A percentile compares a stretch with the other conserved stretches of the same genome.
Conservation (phyloP, 495 filamentous ascomycete species). For the Choiromyces venosus region DNA sequence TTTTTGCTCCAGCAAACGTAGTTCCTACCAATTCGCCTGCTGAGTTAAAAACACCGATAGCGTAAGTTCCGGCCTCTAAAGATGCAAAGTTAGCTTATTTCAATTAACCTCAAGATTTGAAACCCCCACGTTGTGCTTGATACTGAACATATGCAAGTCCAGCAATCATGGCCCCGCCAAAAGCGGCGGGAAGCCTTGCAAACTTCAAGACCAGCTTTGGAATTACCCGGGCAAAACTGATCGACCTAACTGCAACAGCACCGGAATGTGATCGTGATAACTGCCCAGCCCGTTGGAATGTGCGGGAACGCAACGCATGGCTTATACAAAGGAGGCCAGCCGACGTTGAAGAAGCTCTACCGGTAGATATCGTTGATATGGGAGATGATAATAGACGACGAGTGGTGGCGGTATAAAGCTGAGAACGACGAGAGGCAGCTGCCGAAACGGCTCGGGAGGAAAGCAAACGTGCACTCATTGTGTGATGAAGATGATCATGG, state of each 20-base stretch:
- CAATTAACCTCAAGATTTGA: background rate
- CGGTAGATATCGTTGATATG: constrained; percentile 19
- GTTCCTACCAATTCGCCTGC: constrained; percentile 62
- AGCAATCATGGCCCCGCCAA: constrained; percentile 80
- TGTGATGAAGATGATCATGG: constrained; percentile 2
- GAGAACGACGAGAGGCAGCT: constrained; percentile 15
- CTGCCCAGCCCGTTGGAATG: constrained; percentile 33
- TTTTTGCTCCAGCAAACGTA: constrained; percentile 61
- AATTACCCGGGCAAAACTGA: constrained; percentile 80
- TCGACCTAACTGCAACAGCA: constrained; percentile 72
- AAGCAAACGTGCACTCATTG: constrained; percentile 41
- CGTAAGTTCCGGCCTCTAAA: constrained; percentile 82
- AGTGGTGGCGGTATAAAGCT: background rate
- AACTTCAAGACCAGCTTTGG: constrained; percentile 87
- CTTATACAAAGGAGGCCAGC: constrained; percentile 37
- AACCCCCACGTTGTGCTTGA: constrained; percentile 74
- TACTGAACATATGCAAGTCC: constrained; percentile 90
- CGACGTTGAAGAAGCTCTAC: constrained; percentile 11
- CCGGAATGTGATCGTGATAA: constrained; percentile 45
- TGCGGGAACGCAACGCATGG: constrained; percentile 21
- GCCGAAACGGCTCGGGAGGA: constrained; percentile 26
- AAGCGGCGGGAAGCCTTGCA: constrained; percentile 76
- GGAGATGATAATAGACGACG: constrained; percentile 21
- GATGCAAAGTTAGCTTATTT: constrained; percentile 36
- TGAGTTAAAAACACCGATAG: constrained; percentile 67